Base-by-base conservation (phyloP, 345 rosid genomes). In the Jatropha curcas region DNA sequence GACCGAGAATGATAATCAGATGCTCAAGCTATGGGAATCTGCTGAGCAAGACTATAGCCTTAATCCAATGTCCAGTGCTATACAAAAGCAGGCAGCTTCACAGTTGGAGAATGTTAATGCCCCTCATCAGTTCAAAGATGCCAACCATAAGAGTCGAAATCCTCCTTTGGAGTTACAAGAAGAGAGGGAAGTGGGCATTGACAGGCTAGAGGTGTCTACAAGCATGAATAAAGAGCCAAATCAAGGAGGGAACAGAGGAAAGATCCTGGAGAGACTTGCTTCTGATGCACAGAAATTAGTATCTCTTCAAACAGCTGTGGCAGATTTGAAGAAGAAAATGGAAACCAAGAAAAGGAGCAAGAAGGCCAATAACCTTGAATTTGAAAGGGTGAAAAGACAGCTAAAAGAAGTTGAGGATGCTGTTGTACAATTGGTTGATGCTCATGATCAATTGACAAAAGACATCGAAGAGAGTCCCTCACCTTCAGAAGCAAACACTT, bases 111-210 rank as follows among this genome's bases (percentile, higher is more conserved):
- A 52, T 66, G 55, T 53, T 51, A 20, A n/a, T 14, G 4, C 30
- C 2, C 27, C 31, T 57, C 63, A 48, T 71, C 82, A 25, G 58
- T 67, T 67, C 68, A 73, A 22, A 55, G 76, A 48, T 24, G 67
- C 37, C 41, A 73, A 52, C 31, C 71, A 7, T 57, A 56, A 43
- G 71, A 84, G 75, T 73, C 68, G 10, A 63, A 56, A 71, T 72
- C 82, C 81, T 45, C 78, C 82, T 65, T 80, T 85, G 71, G 95
- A 91, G 67, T 73, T 80, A 65, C 87, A 84, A 72, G 71, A 81
- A 46, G 97, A 90, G 88, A 87, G 86, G 81, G 91, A 88, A 75
- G 78, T 89, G 65, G 87, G 82, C 22, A 72, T 90, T 16, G 92
- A 90, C 86, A 87, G 78, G 85, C 82, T 88, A 19, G 97, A 89